phyloP scores from a whole-genome alignment of 805 yeast species.

The Kodamaea kakaduensis region DNA sequence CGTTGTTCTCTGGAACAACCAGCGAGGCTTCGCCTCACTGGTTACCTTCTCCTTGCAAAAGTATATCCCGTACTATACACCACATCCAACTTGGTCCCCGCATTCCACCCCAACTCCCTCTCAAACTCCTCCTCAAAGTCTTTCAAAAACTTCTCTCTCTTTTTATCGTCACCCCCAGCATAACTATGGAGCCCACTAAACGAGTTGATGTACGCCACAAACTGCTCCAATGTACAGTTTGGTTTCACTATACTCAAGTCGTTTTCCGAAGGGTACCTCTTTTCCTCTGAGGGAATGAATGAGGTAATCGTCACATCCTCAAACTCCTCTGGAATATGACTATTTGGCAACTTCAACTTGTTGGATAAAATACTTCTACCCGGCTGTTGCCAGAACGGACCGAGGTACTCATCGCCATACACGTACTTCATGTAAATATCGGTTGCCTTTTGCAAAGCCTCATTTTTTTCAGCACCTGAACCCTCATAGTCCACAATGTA shows the following conservation, averaged over 20 bases:
- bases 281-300: slow-evolving; percentile 1
- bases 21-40: too few relatives aligned
- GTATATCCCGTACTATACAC: slow-evolving; percentile 52
- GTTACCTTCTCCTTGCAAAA: slow-evolving; percentile 35
- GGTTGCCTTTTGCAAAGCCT: slow-evolving; percentile 20
- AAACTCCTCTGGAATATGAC: slow-evolving; percentile 42
- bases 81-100: slow-evolving; percentile 37
- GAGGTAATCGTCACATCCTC: slow-evolving; percentile 20
- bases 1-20: too few relatives aligned
- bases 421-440: slow-evolving; percentile 34
- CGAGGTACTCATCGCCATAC: slow-evolving; percentile 43
- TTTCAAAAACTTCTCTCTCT: slow-evolving; percentile 30
- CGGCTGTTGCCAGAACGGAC: slow-evolving; percentile 83
- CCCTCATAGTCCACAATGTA: slow-evolving; percentile 27
- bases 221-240: slow-evolving; percentile 3
- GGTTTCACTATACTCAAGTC: slow-evolving; percentile 6
- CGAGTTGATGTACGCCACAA: slow-evolving; percentile 4
- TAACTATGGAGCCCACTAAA: slow-evolving; percentile 7
- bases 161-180: slow-evolving; percentile 3
- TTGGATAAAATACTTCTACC: slow-evolving; percentile 58
- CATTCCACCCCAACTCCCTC: slow-evolving; percentile 41
- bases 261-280: slow-evolving; percentile 1
- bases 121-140: slow-evolving; percentile 32
- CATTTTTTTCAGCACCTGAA: slow-evolving; percentile 12
- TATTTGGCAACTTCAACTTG: slow-evolving; percentile 38